A percentile compares a stretch with the other conserved stretches of the same genome.
These are phyloP conservation scores for Kluyveromyces sp. DNA, from an alignment of 1,139 yeast genomes.

Conservation along the genomic window DNA sequence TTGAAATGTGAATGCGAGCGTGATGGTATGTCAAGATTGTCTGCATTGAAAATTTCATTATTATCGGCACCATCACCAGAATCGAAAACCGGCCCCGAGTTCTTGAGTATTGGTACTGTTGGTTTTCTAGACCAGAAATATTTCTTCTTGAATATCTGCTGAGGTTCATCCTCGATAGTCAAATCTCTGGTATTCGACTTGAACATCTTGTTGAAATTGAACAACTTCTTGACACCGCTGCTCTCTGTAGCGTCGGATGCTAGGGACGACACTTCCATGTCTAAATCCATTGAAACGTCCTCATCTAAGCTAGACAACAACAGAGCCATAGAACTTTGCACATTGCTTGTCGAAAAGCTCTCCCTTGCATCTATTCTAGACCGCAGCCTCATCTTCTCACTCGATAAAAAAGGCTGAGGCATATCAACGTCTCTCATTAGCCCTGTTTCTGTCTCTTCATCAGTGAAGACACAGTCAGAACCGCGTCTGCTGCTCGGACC, in stretches of 20 bases:
- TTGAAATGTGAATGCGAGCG: neutral
- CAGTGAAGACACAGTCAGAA: conserved; percentile 2
- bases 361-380: conserved; percentile 1
- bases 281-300: conserved; percentile 5
- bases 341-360: conserved; percentile 3
- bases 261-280: neutral
- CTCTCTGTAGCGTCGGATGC: neutral
- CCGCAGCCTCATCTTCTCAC: neutral
- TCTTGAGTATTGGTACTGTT: conserved; percentile 9
- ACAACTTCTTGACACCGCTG: conserved; percentile 2
- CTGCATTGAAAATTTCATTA: neutral
- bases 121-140: conserved; percentile 22
- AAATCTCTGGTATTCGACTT: conserved; percentile 1
- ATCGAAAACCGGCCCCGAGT: neutral
- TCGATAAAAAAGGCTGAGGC: neutral
- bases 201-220: conserved; percentile 7
- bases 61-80: neutral
- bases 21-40: neutral
- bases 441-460: conserved; percentile 9
- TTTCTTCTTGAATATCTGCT: conserved; percentile 15
- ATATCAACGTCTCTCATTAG: neutral
- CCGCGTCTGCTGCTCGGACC: neutral
- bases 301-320: conserved; percentile 2
- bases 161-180: conserved; percentile 11
- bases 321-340: conserved; percentile 6